Percentiles rank a stretch among this genome's conserved stretches.
phyloP scores from a whole-genome alignment of 148 eudicot genomes.

The Fagopyrum homotropicum region DNA sequence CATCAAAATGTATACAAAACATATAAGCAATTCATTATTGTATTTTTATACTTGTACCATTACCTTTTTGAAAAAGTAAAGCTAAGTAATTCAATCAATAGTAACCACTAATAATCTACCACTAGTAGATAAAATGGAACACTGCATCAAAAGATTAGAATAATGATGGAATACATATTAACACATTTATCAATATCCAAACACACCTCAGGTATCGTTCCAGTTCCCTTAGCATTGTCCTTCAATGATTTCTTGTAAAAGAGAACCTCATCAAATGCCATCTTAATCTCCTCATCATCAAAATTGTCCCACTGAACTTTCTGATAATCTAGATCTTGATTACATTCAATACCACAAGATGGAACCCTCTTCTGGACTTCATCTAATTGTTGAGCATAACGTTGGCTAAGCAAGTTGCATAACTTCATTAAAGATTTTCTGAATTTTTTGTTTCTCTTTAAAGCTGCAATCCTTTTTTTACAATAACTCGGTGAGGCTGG shows the following conservation, averaged over 20 bases:
- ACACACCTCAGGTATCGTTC: slow-evolving; percentile 27
- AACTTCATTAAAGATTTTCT: slow-evolving; percentile 67
- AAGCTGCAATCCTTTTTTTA: slow-evolving; percentile 65
- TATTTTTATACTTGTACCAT: not conserved
- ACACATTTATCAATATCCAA: slow-evolving; percentile 24
- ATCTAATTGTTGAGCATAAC: slow-evolving; percentile 55
- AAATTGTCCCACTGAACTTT: slow-evolving; percentile 71
- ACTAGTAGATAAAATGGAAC: not conserved
- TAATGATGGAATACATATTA: not conserved
- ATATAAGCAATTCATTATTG: not conserved
- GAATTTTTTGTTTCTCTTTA: slow-evolving; percentile 38
- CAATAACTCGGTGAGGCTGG: slow-evolving; percentile 67
- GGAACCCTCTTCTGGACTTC: slow-evolving; percentile 24
- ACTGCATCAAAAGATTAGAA: not conserved
- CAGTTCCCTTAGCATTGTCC: slow-evolving; percentile 33
- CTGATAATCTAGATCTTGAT: slow-evolving; percentile 20
- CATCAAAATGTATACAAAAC: not conserved
- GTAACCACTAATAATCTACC: not conserved
- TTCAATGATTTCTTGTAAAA: slow-evolving; percentile 36
- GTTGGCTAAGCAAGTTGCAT: slow-evolving; percentile 63
- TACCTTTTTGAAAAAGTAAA: not conserved
- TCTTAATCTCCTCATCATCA: slow-evolving; percentile 41
- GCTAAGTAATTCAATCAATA: not conserved
- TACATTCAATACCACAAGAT: slow-evolving; percentile 18
- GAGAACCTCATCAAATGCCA: slow-evolving; percentile 64